Percentiles rank a stretch among this genome's conserved stretches.
These are phyloP conservation scores for Zalerion maritima DNA, from an alignment of 495 filamentous ascomycete species.

Conservation along the genomic window DNA sequence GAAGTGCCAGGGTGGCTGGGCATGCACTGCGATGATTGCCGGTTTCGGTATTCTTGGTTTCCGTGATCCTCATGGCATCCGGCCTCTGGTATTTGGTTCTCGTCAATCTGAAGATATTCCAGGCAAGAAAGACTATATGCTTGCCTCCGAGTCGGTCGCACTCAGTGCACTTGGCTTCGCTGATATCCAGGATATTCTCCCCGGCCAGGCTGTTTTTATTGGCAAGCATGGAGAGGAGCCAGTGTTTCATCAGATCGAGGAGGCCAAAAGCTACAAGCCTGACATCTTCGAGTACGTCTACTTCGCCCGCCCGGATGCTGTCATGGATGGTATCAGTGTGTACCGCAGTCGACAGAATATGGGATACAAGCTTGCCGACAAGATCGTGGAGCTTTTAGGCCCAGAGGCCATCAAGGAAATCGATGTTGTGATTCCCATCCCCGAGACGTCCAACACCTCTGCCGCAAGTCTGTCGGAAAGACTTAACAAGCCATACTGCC, in stretches of 20 bases:
- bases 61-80: slow-evolving; percentile 73
- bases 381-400: slow-evolving; percentile 57
- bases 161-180: slow-evolving; percentile 75
- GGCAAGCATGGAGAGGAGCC: slow-evolving; percentile 69
- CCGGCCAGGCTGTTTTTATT: slow-evolving; percentile 89
- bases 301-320: slow-evolving; percentile 75
- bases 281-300: slow-evolving; percentile 92
- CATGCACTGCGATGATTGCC: slow-evolving; percentile 74
- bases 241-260: slow-evolving; percentile 60
- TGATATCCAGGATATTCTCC: slow-evolving; percentile 69
- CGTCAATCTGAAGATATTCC: slow-evolving; percentile 45
- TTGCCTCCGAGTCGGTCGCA: slow-evolving; percentile 93
- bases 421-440: slow-evolving; percentile 83
- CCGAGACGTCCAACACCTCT: slow-evolving; percentile 74
- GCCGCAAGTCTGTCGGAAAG: slow-evolving; percentile 65
- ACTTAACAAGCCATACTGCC: slow-evolving; percentile 67
- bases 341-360: slow-evolving; percentile 82
- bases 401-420: slow-evolving; percentile 67
- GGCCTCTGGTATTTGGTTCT: slow-evolving; percentile 72
- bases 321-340: slow-evolving; percentile 89
- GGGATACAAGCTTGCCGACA: slow-evolving; percentile 75
- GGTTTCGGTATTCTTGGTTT: slow-evolving; percentile 88
- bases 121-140: slow-evolving; percentile 79
- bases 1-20: slow-evolving; percentile 71
- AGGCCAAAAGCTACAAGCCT: slow-evolving; percentile 61